Evolutionary conservation across 169 alveolate genomes (phyloP).

Genomic region (Plasmodium adleri): DNA sequence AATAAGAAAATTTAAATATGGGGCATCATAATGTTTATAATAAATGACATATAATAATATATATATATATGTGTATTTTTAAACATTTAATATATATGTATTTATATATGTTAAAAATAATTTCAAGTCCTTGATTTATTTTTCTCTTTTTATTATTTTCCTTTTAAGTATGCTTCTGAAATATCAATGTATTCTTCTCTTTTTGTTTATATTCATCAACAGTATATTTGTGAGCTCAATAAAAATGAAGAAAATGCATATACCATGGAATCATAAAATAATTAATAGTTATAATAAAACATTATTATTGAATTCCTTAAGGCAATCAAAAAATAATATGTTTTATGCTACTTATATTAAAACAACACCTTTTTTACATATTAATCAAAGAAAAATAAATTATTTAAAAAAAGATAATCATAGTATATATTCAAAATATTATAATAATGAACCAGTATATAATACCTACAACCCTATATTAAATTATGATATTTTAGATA

Average conservation of each 20-base stretch:
- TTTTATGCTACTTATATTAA: constrained; percentile 12
- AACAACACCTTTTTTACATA: constrained; percentile 24
- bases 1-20: too few relatives aligned
- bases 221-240: neutral
- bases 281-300: neutral
- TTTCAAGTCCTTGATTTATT: too few relatives aligned
- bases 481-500: constrained; percentile 74
- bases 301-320: neutral
- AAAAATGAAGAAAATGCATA: constrained; percentile 12
- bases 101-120: too few relatives aligned
- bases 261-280: constrained; percentile 7
- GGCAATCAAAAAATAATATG: constrained; percentile 4
- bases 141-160: neutral
- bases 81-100: neutral
- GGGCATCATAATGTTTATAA: too few relatives aligned
- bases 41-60: neutral
- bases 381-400: constrained; percentile 51
- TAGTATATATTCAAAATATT: constrained; percentile 60
- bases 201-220: constrained; percentile 6
- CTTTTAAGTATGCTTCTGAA: constrained; percentile 16
- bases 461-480: constrained; percentile 74
- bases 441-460: constrained; percentile 66
- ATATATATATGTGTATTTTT: neutral
- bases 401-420: constrained; percentile 27
- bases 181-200: constrained; percentile 4